Base-by-base conservation (phyloP, 306 rosid species). In the Acmispon strigosus region DNA sequence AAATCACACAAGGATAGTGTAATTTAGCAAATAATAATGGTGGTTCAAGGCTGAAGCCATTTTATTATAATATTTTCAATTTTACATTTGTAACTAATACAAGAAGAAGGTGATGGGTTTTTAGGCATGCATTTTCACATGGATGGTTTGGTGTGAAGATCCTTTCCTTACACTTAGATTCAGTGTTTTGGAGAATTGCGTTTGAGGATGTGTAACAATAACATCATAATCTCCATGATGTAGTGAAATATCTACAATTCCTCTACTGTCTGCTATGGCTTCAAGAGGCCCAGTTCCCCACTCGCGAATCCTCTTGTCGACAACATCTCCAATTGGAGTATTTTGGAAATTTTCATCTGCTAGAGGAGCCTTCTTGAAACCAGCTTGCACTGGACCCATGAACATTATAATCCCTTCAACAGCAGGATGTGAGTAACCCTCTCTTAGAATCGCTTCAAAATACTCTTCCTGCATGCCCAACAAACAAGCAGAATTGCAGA, bases 361-460 rank as follows among this genome's bases (percentile, higher is more conserved):
- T 2, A 90, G 86, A 13, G 81, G 29, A 29, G 75, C 82, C 3
- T 58, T 53, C 12, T 85, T 80, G 75, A 89, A 92, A 42, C 89
- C 87, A 16, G 90, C 98, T 22, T 53, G 39, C 47, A 22, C 70
- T 68, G 96, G 93, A 59, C 96, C 98, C 0, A 83, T 70, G 66
- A 90, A 92, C 74, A 86, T 85, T 80, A 92, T 78, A 48, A 92
- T 92, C 69, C 98, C 98, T 76, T 92, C 6, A 14, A 92, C 90
- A 1, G 83, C 83, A 47, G 88, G 93, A 76, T 88, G 92, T 11
- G 93, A 74, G 62, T 85, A 92, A 0, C 59, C 93, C 74, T 92
- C 96, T 73, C 89, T 76, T 36, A 90, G 75, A 56, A 90, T 51
- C 55, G 84, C 88, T 68, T 88, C 96, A 73, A 88, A 82, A 71